These are phyloP conservation scores for Neurospora sp. DNA, from an alignment of 495 filamentous ascomycete species.

Conservation along the genomic window DNA sequence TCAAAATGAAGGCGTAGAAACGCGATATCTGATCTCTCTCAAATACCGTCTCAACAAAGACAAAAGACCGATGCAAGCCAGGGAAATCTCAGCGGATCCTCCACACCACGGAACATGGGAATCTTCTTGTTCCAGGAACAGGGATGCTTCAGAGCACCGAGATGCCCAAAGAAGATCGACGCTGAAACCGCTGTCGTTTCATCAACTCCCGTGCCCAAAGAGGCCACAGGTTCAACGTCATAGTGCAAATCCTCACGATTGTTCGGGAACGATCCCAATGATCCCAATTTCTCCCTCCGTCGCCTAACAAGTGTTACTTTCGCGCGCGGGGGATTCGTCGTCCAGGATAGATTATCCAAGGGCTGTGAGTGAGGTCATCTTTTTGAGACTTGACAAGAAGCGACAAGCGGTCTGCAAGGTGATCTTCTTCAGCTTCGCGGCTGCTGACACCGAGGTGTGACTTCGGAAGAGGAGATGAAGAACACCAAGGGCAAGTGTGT, in stretches of 20 bases:
- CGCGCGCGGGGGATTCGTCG: not conserved
- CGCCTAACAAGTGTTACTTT: not conserved
- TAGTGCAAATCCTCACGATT: not conserved
- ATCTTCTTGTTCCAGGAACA: not conserved
- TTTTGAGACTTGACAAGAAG: not conserved
- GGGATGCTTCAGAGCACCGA: not conserved
- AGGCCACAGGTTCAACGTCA: not conserved
- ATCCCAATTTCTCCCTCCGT: not conserved
- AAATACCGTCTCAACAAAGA: not conserved
- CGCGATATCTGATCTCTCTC: not conserved
- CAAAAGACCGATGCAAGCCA: not conserved
- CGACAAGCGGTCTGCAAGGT: not conserved
- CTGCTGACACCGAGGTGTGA: not conserved
- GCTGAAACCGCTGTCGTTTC: constrained; percentile 21
- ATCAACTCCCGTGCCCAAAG: constrained; percentile 8
- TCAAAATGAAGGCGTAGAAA: not conserved
- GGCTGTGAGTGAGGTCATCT: not conserved
- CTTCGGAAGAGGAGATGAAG: not conserved
- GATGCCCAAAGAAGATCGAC: not conserved
- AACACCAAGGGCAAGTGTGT: not conserved
- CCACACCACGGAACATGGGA: not conserved
- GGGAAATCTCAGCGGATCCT: not conserved
- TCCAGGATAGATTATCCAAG: not conserved
- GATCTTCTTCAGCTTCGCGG: not conserved
- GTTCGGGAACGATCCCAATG: not conserved